Evolutionary conservation across 108 stramenopile species (phyloP).

Genomic region (Skeletonema marinoi): DNA sequence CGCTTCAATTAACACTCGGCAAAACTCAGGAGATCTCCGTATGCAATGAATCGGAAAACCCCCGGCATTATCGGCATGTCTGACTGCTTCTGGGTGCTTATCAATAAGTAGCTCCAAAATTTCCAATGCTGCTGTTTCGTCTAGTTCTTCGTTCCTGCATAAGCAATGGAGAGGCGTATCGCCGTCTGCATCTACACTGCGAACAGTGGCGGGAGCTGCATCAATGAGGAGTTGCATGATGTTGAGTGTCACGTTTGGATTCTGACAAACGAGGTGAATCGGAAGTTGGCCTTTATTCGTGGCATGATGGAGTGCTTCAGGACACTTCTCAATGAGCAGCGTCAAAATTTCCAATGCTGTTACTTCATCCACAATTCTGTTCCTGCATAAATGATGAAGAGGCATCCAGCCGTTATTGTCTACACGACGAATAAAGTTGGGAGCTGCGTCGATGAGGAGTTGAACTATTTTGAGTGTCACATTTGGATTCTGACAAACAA

Average conservation of each 20-base stretch:
- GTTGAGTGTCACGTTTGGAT: not conserved
- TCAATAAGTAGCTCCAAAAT: constrained; percentile 4
- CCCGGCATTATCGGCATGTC: not conserved
- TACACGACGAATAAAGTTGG: not conserved
- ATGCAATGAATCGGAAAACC: not conserved
- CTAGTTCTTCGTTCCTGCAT: not conserved
- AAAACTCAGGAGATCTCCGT: not conserved
- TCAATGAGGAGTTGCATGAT: not conserved
- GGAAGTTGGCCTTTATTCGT: too few relatives aligned
- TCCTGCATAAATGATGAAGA: too few relatives aligned
- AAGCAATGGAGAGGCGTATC: not conserved
- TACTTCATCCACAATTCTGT: not conserved
- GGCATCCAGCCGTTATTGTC: not conserved
- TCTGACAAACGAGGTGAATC: too few relatives aligned
- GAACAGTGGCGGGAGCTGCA: too few relatives aligned
- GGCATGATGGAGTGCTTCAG: not conserved
- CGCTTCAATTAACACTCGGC: not conserved
- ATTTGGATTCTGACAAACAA: too few relatives aligned
- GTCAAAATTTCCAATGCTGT: not conserved
- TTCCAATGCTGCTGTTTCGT: not conserved
- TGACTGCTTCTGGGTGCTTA: not conserved
- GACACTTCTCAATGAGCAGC: not conserved
- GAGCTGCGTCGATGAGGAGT: not conserved
- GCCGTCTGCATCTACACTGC: not conserved
- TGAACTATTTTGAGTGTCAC: not conserved